phyloP scores from a whole-genome alignment of 73 alveolate genomes.

The Tetrahymena malaccensis region DNA sequence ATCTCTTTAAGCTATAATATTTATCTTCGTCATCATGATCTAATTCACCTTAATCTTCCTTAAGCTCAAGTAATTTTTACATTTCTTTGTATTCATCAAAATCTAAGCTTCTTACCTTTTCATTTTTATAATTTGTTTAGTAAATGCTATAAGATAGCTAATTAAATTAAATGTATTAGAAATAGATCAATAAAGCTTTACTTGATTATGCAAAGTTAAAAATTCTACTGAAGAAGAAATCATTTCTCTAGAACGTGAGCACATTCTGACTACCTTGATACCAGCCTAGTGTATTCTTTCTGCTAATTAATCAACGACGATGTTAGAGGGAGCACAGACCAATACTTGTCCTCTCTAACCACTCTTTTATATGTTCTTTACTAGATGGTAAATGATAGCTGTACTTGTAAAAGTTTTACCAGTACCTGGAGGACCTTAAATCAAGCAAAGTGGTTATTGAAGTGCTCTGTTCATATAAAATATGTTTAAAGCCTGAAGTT shows the following conservation, averaged over 20 bases:
- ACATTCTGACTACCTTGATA: slow-evolving; percentile 88
- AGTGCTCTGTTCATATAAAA: slow-evolving; percentile 5
- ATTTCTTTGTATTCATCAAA: slow-evolving; percentile 20
- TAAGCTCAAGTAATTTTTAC: slow-evolving; percentile 15
- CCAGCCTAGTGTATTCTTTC: slow-evolving; percentile 45
- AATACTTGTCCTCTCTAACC: slow-evolving; percentile 76
- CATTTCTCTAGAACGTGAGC: slow-evolving; percentile 98
- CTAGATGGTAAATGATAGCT: slow-evolving; percentile 96
- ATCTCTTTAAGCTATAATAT: slow-evolving; percentile 21
- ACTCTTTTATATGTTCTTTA: slow-evolving; percentile 45
- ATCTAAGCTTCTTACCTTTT: slow-evolving; percentile 12
- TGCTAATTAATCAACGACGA: slow-evolving; percentile 89
- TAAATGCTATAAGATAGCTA: too few species aligned
- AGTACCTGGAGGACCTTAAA: slow-evolving; percentile 99
- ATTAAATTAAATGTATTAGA: background rate
- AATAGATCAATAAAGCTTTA: background rate
- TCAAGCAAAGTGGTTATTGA: slow-evolving; percentile 88
- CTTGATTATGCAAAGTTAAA: slow-evolving; percentile 85
- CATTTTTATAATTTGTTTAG: background rate
- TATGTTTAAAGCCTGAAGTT: background rate
- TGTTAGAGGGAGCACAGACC: slow-evolving; percentile 99
- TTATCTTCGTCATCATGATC: slow-evolving; percentile 19
- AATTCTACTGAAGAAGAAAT: slow-evolving; percentile 93
- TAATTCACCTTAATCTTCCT: slow-evolving; percentile 39
- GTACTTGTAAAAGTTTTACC: slow-evolving; percentile 99